Percentiles rank a stretch among this genome's conserved stretches.
These are phyloP conservation scores for Psidium friedrichsthalianum DNA, from an alignment of 345 rosid genomes.

Conservation along the genomic window DNA sequence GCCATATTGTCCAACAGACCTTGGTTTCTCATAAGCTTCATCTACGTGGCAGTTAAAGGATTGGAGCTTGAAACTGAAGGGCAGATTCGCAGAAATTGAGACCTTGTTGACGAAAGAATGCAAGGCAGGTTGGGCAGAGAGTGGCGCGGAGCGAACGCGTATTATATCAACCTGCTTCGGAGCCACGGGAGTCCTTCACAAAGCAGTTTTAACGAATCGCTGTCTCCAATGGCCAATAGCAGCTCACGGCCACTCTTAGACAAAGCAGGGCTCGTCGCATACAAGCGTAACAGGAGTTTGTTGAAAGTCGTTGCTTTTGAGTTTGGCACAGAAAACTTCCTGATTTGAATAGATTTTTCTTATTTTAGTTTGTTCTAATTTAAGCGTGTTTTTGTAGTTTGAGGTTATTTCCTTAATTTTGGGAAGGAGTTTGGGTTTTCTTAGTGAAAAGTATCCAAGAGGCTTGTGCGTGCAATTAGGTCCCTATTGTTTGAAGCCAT, in stretches of 20 bases:
- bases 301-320: no score
- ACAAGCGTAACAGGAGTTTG: no score
- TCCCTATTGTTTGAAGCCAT: no score
- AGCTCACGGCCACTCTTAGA: slow-evolving; percentile 30
- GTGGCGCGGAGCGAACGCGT: slow-evolving; percentile 61
- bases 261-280: slow-evolving; percentile 18
- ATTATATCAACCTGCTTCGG: slow-evolving; percentile 47
- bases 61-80: slow-evolving; percentile 95
- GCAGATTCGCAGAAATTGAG: slow-evolving; percentile 93
- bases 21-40: background rate
- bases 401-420: no score
- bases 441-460: no score
- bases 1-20: no score
- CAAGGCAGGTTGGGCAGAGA: slow-evolving; percentile 93
- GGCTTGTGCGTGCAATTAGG: no score
- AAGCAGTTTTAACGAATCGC: slow-evolving; percentile 16
- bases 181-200: slow-evolving; percentile 41
- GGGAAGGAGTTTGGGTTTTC: no score
- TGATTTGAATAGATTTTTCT: no score
- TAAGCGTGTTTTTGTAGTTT: no score
- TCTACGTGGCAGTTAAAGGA: slow-evolving; percentile 54
- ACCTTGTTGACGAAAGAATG: slow-evolving; percentile 87
- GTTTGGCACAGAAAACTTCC: no score
- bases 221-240: slow-evolving; percentile 32
- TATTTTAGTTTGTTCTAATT: no score